Evolutionary conservation across 306 rosid species (phyloP), one percentile per base, ranked within the genome.

Genomic region (Oemleria cerasiformis): DNA sequence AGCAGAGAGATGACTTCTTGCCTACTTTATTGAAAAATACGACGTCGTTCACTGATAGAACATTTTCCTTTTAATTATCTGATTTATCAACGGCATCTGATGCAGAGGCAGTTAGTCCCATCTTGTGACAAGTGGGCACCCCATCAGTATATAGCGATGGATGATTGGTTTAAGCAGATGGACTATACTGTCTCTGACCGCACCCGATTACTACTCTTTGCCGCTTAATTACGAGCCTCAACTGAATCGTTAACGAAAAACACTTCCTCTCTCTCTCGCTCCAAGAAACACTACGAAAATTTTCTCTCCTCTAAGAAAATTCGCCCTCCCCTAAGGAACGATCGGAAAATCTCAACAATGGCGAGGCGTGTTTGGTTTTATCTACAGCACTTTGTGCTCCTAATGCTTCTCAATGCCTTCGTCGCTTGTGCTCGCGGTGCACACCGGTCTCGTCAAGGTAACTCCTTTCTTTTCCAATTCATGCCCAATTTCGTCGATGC

Each of bases 281-380:
- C 44, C 68, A 9, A 56, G 70, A 76, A 76, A 56, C 66, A 10
- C 65, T 63, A 25, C 73, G 63, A 73, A 58, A 65, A 16, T 21
- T 38, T 11, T 30, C 41, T 20, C 49, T 54, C 48, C 72, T 57
- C 41, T 60, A 53, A 71, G 70, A 74, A 58, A 65, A 11, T 21
- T 45, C 16, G 19, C 41, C 20, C 49, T 54, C 48, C 72, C 50
- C 41, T 60, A 53, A 71, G 70, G 71, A 62, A 43, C 23, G 5
- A 44, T n/a, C 62, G 49, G 83, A 69, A 60, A 34, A 64, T 61
- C 25, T 38, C 62, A 50, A 51, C 62, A n/a, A 81, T 82, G 88
- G 62, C 40, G 55, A 38, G 13, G 47, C 68, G 34, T 65, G 41
- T 20, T 15, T 64, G 15, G 38, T 36, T 40, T 38, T 4, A 0